Conservation (phyloP, 1,284 basidiomycete species). For the Omphalotus olearius region DNA sequence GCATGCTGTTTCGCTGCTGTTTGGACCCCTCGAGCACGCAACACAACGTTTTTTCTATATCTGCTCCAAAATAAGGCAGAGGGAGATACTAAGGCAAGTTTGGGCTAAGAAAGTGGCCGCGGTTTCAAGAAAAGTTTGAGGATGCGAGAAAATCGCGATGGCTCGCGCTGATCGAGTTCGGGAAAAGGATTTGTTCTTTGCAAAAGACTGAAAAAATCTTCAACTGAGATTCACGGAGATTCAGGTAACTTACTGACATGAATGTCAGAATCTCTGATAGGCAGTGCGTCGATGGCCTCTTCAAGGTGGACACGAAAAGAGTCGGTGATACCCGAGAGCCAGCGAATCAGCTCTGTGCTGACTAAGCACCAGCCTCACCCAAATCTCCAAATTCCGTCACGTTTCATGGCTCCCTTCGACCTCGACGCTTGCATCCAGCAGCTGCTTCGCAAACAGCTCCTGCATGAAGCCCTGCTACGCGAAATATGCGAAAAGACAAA, state of each 20-base stretch:
- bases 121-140: not conserved
- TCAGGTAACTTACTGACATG: no score
- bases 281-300: not conserved
- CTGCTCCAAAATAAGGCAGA: no score
- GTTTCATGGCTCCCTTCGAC: constrained; percentile 84
- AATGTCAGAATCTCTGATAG: no score
- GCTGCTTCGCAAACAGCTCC: constrained; percentile 85
- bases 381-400: not conserved
- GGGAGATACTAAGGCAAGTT: no score
- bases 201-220: not conserved
- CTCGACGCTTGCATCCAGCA: constrained; percentile 93
- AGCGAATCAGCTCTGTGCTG: not conserved
- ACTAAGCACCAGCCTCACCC: not conserved
- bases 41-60: no score
- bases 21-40: no score
- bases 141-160: constrained; percentile 17
- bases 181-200: not conserved
- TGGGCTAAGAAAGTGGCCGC: no score
- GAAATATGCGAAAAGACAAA: constrained; percentile 99
- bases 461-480: constrained; percentile 87
- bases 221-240: no score
- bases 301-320: not conserved
- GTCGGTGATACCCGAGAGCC: no score
- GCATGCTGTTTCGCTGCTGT: no score
- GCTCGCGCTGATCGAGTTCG: constrained; percentile 3